These are phyloP conservation scores for Aspergillus sp. DNA, from an alignment of 2,329 filamentous ascomycete species.

Conservation along the genomic window DNA sequence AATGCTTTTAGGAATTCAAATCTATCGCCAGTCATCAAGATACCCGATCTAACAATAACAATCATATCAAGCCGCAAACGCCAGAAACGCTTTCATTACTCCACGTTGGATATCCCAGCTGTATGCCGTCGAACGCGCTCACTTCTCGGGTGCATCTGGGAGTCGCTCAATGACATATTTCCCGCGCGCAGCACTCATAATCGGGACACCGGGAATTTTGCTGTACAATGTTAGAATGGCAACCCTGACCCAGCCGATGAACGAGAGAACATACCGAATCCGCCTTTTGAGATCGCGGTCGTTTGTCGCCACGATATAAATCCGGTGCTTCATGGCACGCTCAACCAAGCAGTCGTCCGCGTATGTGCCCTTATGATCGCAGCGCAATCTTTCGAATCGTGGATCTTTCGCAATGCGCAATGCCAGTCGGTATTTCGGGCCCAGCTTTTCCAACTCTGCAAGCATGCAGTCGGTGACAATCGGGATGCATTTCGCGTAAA, in stretches of 20 bases:
- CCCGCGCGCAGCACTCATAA: slow-evolving; percentile 70
- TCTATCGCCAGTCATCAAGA: background rate
- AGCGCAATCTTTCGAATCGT: slow-evolving; percentile 74
- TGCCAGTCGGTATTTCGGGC: slow-evolving; percentile 78
- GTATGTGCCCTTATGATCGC: slow-evolving; percentile 82
- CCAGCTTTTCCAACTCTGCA: slow-evolving; percentile 81
- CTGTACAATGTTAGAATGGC: background rate
- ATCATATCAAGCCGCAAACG: background rate
- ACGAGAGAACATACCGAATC: slow-evolving; percentile 41
- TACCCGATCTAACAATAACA: background rate
- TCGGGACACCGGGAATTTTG: slow-evolving; percentile 64
- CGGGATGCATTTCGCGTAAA: slow-evolving; percentile 84
- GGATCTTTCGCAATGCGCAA: slow-evolving; percentile 80
- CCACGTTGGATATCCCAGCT: background rate
- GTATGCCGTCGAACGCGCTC: background rate
- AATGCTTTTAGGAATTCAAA: background rate
- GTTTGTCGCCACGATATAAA: slow-evolving; percentile 67
- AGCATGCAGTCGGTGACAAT: slow-evolving; percentile 78
- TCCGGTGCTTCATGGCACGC: slow-evolving; percentile 58
- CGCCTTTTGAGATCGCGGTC: slow-evolving; percentile 70
- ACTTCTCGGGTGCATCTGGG: slow-evolving; percentile 52
- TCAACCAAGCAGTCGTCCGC: slow-evolving; percentile 80
- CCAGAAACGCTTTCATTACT: background rate
- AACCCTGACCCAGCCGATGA: background rate
- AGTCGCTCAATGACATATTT: slow-evolving; percentile 93